phyloP scores from a whole-genome alignment of 1,284 basidiomycete genomes.

The Rhodotorula sp. region DNA sequence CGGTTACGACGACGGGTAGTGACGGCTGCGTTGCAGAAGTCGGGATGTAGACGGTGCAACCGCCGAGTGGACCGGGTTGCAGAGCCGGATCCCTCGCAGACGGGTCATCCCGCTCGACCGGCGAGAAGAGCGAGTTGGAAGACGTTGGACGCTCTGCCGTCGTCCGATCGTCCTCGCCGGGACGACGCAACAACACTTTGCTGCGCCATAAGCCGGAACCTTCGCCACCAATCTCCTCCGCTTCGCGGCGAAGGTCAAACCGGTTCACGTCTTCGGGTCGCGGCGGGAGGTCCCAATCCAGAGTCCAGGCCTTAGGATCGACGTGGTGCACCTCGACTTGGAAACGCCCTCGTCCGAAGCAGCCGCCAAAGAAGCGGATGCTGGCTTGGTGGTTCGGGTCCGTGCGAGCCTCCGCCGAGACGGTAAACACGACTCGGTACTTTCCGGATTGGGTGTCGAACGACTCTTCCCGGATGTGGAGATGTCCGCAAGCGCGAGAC shows the following conservation, averaged over 20 bases:
- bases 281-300: slow-evolving; percentile 30
- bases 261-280: neutral
- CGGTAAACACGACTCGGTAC: slow-evolving; percentile 22
- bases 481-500: neutral
- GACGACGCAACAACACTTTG: neutral
- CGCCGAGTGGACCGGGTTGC: slow-evolving; percentile 28
- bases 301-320: slow-evolving; percentile 15
- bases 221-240: slow-evolving; percentile 12
- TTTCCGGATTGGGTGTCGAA: slow-evolving; percentile 15
- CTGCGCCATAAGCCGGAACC: slow-evolving; percentile 11
- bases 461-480: slow-evolving; percentile 18
- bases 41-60: slow-evolving; percentile 31
- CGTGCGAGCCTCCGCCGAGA: neutral
- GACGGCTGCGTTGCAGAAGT: slow-evolving; percentile 7
- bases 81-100: slow-evolving; percentile 13
- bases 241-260: neutral
- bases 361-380: slow-evolving; percentile 31
- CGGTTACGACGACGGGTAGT: slow-evolving; percentile 29
- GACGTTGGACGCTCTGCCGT: neutral
- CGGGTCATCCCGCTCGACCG: neutral
- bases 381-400: neutral
- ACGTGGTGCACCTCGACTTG: slow-evolving; percentile 28
- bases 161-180: neutral
- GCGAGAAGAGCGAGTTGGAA: slow-evolving; percentile 14
- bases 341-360: slow-evolving; percentile 22